These are phyloP conservation scores for Dothiorella sarmentorum DNA, from an alignment of 2,329 filamentous ascomycete species.

Conservation along the genomic window DNA sequence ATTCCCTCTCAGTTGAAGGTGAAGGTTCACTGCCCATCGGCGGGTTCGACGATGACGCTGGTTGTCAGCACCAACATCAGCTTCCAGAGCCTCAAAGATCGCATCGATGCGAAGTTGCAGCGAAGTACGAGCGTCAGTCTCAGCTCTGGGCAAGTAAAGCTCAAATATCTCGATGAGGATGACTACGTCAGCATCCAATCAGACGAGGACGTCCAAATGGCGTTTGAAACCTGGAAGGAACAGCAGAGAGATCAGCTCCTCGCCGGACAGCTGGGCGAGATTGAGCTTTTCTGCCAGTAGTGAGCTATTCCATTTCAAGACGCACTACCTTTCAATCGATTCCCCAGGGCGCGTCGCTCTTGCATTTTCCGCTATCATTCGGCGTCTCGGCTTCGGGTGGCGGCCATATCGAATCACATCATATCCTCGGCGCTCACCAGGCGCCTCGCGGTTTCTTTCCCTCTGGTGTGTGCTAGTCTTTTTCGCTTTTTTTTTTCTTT, in stretches of 20 bases:
- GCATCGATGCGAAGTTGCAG: conserved; percentile 91
- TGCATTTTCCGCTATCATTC: not conserved
- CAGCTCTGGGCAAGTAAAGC: conserved; percentile 73
- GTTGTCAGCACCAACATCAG: conserved; percentile 94
- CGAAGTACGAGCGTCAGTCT: conserved; percentile 83
- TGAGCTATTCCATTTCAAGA: conserved; percentile 20
- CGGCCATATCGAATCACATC: conserved; percentile 1
- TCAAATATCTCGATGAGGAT: conserved; percentile 89
- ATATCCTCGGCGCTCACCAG: conserved; percentile 7
- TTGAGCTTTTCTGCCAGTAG: conserved; percentile 56
- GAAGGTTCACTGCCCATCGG: conserved; percentile 76
- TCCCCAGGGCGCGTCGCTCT: not conserved
- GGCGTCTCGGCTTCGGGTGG: conserved; percentile 8
- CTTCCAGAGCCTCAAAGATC: conserved; percentile 88
- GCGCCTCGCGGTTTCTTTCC: not conserved
- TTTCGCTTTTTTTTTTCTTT: not conserved
- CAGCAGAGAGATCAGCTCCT: conserved; percentile 59
- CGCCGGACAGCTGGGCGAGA: conserved; percentile 73
- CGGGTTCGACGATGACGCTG: conserved; percentile 89
- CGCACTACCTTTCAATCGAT: conserved; percentile 6
- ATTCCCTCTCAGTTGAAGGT: conserved; percentile 83
- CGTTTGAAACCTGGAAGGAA: conserved; percentile 91
- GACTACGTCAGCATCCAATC: conserved; percentile 92
- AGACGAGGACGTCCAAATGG: conserved; percentile 94
- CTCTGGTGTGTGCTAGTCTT: conserved; percentile 3